Evolutionary conservation across 768 basidiomycete species (phyloP).

Genomic region (Botryobasidium botryosum): DNA sequence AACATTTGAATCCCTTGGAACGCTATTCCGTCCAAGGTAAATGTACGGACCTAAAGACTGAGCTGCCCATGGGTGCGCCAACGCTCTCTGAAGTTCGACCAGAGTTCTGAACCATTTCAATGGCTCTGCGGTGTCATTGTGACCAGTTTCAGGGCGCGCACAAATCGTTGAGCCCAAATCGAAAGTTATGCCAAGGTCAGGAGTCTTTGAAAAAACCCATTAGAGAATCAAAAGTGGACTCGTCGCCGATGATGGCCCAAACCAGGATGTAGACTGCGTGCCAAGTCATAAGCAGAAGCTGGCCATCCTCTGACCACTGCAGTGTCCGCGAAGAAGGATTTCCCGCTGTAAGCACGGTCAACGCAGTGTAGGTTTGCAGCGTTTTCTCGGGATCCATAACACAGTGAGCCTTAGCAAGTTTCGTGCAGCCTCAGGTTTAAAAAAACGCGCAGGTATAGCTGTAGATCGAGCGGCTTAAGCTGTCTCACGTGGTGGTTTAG

Average conservation of each 20-base stretch:
- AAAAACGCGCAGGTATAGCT: no score
- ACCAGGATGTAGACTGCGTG: constrained; percentile 9
- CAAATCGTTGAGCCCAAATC: constrained; percentile 4
- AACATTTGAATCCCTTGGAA: neutral
- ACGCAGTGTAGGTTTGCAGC: constrained; percentile 5
- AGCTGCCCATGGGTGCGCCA: neutral
- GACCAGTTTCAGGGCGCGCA: neutral
- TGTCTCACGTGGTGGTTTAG: no score
- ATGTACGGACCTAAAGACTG: neutral
- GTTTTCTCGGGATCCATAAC: no score
- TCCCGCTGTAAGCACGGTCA: neutral
- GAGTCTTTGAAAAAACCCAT: constrained; percentile 6
- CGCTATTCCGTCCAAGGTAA: neutral
- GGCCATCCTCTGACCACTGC: constrained; percentile 10
- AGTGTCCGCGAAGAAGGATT: constrained; percentile 5
- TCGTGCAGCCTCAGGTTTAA: no score
- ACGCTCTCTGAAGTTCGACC: constrained; percentile 3
- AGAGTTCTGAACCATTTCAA: constrained; percentile 9
- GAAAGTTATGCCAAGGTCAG: constrained; percentile 8
- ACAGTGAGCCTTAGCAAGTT: no score
- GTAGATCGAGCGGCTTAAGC: no score
- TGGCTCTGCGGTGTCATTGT: neutral
- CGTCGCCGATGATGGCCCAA: no score
- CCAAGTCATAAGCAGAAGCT: constrained; percentile 7
- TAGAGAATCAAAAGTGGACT: neutral